A percentile compares a stretch with the other conserved stretches of the same genome.
These are phyloP conservation scores for Geranium brycei DNA, from an alignment of 345 rosid species.

Conservation along the genomic window DNA sequence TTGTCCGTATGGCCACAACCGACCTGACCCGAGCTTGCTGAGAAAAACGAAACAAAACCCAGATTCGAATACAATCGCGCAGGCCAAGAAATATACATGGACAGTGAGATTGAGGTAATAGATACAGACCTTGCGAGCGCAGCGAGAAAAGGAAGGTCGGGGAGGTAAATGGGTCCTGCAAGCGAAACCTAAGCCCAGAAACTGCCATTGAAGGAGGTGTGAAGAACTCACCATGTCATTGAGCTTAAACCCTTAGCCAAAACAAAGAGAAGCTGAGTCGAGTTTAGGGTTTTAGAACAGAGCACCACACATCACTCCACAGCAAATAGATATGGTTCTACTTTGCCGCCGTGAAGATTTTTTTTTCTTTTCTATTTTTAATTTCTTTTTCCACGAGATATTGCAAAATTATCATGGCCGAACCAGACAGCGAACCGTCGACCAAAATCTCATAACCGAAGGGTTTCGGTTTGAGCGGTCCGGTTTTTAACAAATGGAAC, in stretches of 20 bases:
- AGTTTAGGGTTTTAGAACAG: conserved; percentile 27
- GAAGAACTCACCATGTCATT: conserved; percentile 21
- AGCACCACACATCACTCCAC: not conserved
- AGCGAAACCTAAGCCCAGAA: conserved; percentile 34
- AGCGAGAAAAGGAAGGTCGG: conserved; percentile 25
- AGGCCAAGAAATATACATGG: not conserved
- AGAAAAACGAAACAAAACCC: conserved; percentile 1
- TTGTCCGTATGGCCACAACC: conserved; percentile 26
- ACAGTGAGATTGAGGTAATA: not conserved
- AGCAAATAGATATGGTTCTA: not conserved
- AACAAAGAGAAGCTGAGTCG: not conserved
- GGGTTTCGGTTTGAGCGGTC: too few relatives aligned
- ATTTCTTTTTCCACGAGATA: too few relatives aligned
- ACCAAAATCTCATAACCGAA: too few relatives aligned
- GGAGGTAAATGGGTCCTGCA: conserved; percentile 30
- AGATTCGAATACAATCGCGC: not conserved
- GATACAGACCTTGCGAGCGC: conserved; percentile 31
- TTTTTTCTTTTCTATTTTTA: too few relatives aligned
- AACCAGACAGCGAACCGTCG: too few relatives aligned
- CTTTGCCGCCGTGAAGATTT: not conserved
- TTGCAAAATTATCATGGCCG: too few relatives aligned
- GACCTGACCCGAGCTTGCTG: conserved; percentile 31
- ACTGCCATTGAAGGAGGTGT: conserved; percentile 25
- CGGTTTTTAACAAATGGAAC: too few relatives aligned
- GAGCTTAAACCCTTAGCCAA: conserved; percentile 21